Evolutionary conservation across 805 yeast genomes (phyloP).

Genomic region (Yarrowia sp.): DNA sequence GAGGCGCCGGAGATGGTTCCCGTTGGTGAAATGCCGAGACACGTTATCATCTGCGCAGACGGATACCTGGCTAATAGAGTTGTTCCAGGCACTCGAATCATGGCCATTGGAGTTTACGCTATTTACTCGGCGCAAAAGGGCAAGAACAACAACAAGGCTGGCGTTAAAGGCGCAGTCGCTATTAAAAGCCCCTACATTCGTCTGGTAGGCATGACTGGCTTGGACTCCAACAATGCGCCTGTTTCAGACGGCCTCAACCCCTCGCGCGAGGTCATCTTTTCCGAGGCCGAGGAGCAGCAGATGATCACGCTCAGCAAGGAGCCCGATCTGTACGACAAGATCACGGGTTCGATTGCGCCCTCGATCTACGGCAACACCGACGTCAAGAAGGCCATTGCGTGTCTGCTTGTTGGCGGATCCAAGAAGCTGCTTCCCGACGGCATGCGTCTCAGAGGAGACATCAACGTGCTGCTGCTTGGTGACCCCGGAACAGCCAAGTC

Average conservation of each 20-base stretch:
- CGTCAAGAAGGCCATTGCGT: constrained; percentile 89
- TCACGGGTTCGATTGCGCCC: constrained; percentile 89
- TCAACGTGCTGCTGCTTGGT: constrained; percentile 87
- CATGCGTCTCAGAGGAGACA: constrained; percentile 94
- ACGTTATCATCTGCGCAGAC: constrained; percentile 81
- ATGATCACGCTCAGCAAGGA: constrained; percentile 75
- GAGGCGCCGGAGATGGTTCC: constrained; percentile 99
- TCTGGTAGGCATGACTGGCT: constrained; percentile 77
- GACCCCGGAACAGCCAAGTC: constrained; percentile 99
- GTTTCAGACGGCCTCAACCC: neutral
- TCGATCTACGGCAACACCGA: constrained; percentile 92
- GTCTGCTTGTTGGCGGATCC: constrained; percentile 91
- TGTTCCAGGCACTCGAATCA: constrained; percentile 93
- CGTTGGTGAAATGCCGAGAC: constrained; percentile 98
- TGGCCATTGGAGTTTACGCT: constrained; percentile 88
- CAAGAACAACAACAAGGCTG: constrained; percentile 37
- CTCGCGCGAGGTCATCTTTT: constrained; percentile 62
- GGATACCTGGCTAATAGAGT: constrained; percentile 85
- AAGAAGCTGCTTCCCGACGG: constrained; percentile 92
- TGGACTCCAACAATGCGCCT: constrained; percentile 14
- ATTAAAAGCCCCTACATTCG: constrained; percentile 88
- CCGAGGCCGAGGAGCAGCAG: constrained; percentile 93
- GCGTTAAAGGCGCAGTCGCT: constrained; percentile 59
- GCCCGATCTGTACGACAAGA: constrained; percentile 82
- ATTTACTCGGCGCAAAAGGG: constrained; percentile 72